Percentiles rank a stretch among this genome's conserved stretches.
Evolutionary conservation across 108 stramenopile genomes (phyloP).

Genomic region (Licmophora abbreviata): DNA sequence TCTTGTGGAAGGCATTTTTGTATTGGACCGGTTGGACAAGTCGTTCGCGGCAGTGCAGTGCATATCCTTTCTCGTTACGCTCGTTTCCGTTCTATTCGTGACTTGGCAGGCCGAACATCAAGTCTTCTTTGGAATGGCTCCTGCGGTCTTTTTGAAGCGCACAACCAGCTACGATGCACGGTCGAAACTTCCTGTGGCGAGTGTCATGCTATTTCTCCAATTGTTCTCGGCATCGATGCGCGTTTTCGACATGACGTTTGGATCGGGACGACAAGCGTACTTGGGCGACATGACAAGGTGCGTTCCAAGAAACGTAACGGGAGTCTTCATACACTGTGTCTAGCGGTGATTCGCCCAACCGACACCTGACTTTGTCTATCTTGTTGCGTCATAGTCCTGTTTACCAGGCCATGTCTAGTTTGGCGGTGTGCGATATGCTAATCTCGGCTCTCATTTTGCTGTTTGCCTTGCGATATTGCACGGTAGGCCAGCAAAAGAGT

Average conservation of each 20-base stretch:
- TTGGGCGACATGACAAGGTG: conserved; percentile 5
- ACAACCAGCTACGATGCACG: not conserved
- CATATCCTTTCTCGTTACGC: not conserved
- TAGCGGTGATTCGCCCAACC: no score
- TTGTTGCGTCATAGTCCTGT: no score
- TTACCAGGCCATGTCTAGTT: conserved; percentile 3
- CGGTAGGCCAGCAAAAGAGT: not conserved
- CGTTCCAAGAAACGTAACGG: no score
- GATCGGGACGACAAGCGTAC: not conserved
- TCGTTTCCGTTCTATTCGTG: not conserved
- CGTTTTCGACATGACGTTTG: conserved; percentile 2
- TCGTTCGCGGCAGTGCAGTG: not conserved
- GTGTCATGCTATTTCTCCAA: not conserved
- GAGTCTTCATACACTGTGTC: no score
- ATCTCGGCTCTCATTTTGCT: not conserved
- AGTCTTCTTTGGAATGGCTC: not conserved
- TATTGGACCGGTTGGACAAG: not conserved
- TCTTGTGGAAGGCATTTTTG: not conserved
- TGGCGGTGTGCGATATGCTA: conserved; percentile 2
- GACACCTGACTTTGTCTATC: no score
- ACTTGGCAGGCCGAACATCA: not conserved
- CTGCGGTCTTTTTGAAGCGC: not conserved
- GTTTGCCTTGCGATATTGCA: conserved; percentile 2
- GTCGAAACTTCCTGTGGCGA: not conserved
- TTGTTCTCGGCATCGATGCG: not conserved